Base-by-base conservation (phyloP, 2,329 filamentous ascomycete genomes). In the Chlorencoelia australis region DNA sequence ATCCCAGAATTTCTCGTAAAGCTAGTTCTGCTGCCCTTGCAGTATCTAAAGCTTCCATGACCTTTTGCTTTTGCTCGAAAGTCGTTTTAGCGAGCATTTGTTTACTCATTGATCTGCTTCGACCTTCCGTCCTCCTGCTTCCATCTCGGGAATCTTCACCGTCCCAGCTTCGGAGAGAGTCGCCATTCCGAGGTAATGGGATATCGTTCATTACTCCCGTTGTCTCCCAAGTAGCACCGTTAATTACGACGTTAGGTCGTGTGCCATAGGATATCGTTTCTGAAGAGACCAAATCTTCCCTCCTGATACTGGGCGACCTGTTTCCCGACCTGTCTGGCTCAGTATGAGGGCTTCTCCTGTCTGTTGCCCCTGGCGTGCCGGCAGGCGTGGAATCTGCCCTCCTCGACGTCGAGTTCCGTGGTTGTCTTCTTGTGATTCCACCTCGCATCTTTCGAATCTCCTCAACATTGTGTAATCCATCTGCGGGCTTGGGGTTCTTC, bases 391-490 rank as follows among this genome's bases (percentile, higher is more conserved):
- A 77, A 24, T 66, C 66, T 37, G 79, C 75, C 41, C 74, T 53
- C 37, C 46, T 53, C 21, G 44, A 48, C 10, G 72, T 62, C 2
- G 78, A 77, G 39, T 71, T 75, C 51, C 84, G 74, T 2, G 85
- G 79, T 56, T 94, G 86, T 41, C 89, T 73, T 45, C 89, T 71
- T 17, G 89, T 96, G 59, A 96, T 94, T 43, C 76, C 73, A 29
- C 85, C 84, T 35, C 89, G 76, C 52, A 94, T 66, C 59, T 82
- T 84, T 48, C 75, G 73, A 52, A 96, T 96, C 59, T 85, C 84
- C 6, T 89, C 84, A 40, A 95, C 84, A 63, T 94, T 71, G 61
- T 96, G 89, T 30, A 94, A 64, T 33, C 88, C 88, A 61, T 96
- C 89, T 5, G 82, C 66, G 1, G 79, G 71, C 60, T 88, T 91